phyloP scores from a whole-genome alignment of 2,329 filamentous ascomycete genomes.

The Sarocladiaceae sp. region DNA sequence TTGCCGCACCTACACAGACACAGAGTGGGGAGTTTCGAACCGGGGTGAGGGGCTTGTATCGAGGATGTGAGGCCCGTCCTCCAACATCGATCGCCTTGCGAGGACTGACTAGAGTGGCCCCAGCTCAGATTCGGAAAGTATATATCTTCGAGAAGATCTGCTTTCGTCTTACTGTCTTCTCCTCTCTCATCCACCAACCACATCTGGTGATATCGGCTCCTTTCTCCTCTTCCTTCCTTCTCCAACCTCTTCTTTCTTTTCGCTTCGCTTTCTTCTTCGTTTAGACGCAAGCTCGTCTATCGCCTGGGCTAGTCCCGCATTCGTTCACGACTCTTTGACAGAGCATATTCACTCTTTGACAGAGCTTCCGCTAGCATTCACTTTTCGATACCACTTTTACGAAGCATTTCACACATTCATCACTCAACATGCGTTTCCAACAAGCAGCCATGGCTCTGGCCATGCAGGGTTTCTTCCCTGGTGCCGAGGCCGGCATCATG shows the following conservation, averaged over 20 bases:
- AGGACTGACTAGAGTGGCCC: background rate
- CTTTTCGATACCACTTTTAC: background rate
- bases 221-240: background rate
- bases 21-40: background rate
- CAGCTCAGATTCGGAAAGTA: background rate
- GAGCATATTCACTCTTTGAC: background rate
- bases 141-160: background rate
- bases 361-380: background rate
- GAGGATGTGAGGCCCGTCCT: background rate
- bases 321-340: slow-evolving; percentile 7
- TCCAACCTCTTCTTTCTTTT: background rate
- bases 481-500: slow-evolving; percentile 8
- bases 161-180: background rate
- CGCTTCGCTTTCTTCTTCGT: background rate
- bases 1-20: too few species aligned
- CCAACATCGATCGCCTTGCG: background rate
- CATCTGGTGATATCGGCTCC: background rate
- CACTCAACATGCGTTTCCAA: slow-evolving; percentile 5
- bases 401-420: background rate
- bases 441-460: slow-evolving; percentile 7
- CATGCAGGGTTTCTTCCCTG: background rate
- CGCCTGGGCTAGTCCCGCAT: background rate
- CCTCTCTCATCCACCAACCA: slow-evolving; percentile 1
- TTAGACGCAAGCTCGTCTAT: slow-evolving; percentile 1
- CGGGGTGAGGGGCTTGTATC: background rate